A percentile compares a stretch with the other conserved stretches of the same genome.
These are phyloP conservation scores for Claviceps sp. DNA, from an alignment of 2,329 filamentous ascomycete species.

Conservation along the genomic window DNA sequence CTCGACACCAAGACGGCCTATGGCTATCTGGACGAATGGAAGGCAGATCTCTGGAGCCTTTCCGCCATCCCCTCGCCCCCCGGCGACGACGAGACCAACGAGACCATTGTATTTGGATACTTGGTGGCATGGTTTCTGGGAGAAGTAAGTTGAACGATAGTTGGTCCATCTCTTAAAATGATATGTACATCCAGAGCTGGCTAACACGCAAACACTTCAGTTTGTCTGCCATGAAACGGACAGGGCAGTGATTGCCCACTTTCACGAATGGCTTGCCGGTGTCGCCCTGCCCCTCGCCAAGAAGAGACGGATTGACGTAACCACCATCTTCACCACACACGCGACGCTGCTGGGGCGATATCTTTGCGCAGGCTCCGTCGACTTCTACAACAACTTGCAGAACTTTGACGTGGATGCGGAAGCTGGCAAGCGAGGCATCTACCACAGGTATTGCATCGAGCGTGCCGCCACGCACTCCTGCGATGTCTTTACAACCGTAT, in stretches of 20 bases:
- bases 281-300: slow-evolving; percentile 85
- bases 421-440: slow-evolving; percentile 94
- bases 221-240: slow-evolving; percentile 89
- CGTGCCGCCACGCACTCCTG: slow-evolving; percentile 80
- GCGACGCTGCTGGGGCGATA: slow-evolving; percentile 91
- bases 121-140: slow-evolving; percentile 95
- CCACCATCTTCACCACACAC: slow-evolving; percentile 97
- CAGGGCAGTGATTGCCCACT: slow-evolving; percentile 89
- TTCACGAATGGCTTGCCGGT: slow-evolving; percentile 96
- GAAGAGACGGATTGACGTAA: slow-evolving; percentile 89
- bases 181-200: too few species aligned
- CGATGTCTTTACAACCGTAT: slow-evolving; percentile 97
- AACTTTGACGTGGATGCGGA: slow-evolving; percentile 94
- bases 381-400: slow-evolving; percentile 98
- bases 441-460: slow-evolving; percentile 97
- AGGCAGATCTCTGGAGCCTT: slow-evolving; percentile 84
- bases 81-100: slow-evolving; percentile 88
- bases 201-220: slow-evolving; percentile 28
- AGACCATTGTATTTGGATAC: slow-evolving; percentile 95
- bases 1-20: slow-evolving; percentile 95
- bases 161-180: too few species aligned
- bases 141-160: slow-evolving; percentile 49
- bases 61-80: slow-evolving; percentile 89
- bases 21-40: slow-evolving; percentile 88
- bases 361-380: slow-evolving; percentile 90